Base-by-base conservation (phyloP, 495 filamentous ascomycete species). In the Talaromyces liani region DNA sequence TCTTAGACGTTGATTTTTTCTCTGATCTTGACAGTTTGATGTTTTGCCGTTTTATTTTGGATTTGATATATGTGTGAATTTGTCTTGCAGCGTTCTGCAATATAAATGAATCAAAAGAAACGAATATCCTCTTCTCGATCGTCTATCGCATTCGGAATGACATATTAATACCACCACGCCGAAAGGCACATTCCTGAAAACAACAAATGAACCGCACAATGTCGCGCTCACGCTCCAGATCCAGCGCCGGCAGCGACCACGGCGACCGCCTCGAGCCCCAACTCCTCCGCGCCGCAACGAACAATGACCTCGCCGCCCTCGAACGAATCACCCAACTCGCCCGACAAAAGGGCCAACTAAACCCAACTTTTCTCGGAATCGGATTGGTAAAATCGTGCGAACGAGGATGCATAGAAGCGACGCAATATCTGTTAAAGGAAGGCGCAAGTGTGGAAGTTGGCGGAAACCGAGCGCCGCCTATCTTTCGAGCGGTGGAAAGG, bases 191-290 rank as follows among this genome's bases (percentile, higher is more conserved):
- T 41, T n/a, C 14, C 24, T 12, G 29, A 56, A 1, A 56, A 2
- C 1, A 29, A 24, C 6, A 22, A 10, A 58, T 33, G 25, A 24
- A 58, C 18, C 56, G 8, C 45, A 39, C 47, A n/a, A 54, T 62
- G 60, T 62, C 60, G 47, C 60, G 60, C 68, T 69, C 77, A 24
- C 66, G 72, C 27, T 77, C 79, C 27, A 67, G 71, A 58, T 78
- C 78, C 20, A 79, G 72, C 64, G 67, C 77, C 41, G 69, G 71
- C 14, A 78, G 75, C 65, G 75, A 79, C 60, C 68, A 68, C 49
- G 71, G 76, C 64, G 79, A 81, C 34, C 78, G 82, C 31, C 72
- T 83, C 49, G 82, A 85, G 61, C 82, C 80, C 7, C 75, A 79
- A 8, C 71, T 85, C n/a, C 73, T 84, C 1, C 79, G 80, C 58